A percentile compares a stretch with the other conserved stretches of the same genome.
phyloP scores from a whole-genome alignment of 2,329 filamentous ascomycete species.

The Diaporthe velutina region DNA sequence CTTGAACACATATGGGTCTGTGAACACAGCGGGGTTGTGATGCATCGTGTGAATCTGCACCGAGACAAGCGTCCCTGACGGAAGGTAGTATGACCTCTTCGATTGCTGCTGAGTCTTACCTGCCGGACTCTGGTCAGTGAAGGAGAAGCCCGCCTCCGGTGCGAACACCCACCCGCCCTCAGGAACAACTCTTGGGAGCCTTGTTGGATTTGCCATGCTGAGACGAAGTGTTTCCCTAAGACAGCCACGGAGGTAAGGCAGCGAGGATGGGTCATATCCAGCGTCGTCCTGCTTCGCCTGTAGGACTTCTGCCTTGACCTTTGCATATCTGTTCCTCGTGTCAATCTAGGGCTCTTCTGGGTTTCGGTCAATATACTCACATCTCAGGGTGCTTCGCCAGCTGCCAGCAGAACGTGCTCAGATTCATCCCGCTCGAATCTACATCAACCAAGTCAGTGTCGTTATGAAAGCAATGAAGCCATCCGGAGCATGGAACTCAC shows the following conservation, averaged over 20 bases:
- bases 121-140: not conserved
- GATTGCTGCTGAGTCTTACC: not conserved
- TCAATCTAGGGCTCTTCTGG: not conserved
- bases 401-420: constrained; percentile 61
- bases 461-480: not conserved
- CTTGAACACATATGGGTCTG: constrained; percentile 36
- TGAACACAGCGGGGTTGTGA: constrained; percentile 43
- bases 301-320: constrained; percentile 27
- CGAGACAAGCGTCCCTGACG: constrained; percentile 23
- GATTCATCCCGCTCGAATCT: constrained; percentile 65
- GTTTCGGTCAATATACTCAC: constrained; percentile 41
- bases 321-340: constrained; percentile 32
- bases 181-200: constrained; percentile 36
- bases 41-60: constrained; percentile 39
- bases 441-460: not conserved
- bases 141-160: constrained; percentile 18
- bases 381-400: constrained; percentile 56
- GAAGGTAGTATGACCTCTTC: constrained; percentile 14
- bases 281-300: not conserved
- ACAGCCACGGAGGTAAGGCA: constrained; percentile 41
- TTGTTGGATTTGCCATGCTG: constrained; percentile 39
- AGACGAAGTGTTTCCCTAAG: constrained; percentile 41
- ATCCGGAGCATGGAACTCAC: not conserved
- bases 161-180: constrained; percentile 29
- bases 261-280: constrained; percentile 32